phyloP scores from a whole-genome alignment of 495 filamentous ascomycete species.

The Acidiella bohemica region DNA sequence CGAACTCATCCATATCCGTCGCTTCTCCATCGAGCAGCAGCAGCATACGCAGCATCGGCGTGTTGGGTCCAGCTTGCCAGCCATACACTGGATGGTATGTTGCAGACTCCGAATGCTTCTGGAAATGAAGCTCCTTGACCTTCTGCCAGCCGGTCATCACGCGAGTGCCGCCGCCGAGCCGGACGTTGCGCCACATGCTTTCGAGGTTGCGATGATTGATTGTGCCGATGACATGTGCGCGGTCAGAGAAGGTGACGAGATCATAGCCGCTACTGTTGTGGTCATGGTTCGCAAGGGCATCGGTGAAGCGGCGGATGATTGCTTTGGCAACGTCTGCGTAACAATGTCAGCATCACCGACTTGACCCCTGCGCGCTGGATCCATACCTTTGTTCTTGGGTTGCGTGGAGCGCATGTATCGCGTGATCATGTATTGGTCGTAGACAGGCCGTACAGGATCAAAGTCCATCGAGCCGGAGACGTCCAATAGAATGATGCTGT shows the following conservation, averaged over 20 bases:
- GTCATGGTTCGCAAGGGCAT: conserved; percentile 35
- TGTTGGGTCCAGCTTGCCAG: conserved; percentile 37
- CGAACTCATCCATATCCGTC: conserved; percentile 39
- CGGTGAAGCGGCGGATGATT: conserved; percentile 33
- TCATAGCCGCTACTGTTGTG: conserved; percentile 31
- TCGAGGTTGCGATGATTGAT: conserved; percentile 32
- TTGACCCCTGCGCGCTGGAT: neutral
- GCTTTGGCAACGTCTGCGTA: conserved; percentile 32
- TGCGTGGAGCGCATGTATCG: conserved; percentile 28
- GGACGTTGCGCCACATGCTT: conserved; percentile 28
- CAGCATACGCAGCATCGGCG: conserved; percentile 33
- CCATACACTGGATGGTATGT: conserved; percentile 36
- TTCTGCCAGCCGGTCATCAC: conserved; percentile 40
- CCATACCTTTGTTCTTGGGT: conserved; percentile 35
- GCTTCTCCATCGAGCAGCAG: conserved; percentile 36
- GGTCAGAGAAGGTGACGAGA: conserved; percentile 32
- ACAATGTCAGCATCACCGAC: neutral
- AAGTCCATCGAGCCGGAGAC: conserved; percentile 37
- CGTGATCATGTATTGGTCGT: conserved; percentile 34
- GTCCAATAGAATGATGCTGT: conserved; percentile 37
- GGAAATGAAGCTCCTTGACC: conserved; percentile 37
- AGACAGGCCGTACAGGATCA: conserved; percentile 31
- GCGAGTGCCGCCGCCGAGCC: conserved; percentile 30
- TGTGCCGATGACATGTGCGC: conserved; percentile 29
- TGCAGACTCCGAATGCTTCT: conserved; percentile 35